Base-by-base conservation (phyloP, 108 stramenopile species). In the Epipyxis sp. region DNA sequence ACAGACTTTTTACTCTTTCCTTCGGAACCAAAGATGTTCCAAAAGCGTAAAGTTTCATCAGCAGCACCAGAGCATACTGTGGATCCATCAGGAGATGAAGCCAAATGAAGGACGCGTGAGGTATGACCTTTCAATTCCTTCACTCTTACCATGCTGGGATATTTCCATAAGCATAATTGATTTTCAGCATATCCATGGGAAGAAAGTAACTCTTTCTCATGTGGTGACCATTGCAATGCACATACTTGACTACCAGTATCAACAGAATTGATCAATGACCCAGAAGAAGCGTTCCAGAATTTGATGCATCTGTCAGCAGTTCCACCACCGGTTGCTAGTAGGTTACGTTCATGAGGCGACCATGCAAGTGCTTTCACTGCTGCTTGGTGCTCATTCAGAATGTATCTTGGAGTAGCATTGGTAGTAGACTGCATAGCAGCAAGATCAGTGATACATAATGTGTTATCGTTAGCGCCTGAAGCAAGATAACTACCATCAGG, bases 291-390 rank as follows among this genome's bases (percentile, higher is more conserved):
- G 84, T 99, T 97, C 98, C 98, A 99, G 79, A 96, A 95, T 89
- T 99, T 99, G 88, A 99, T 99, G 80, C 92, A 91, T 25, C 96
- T 85, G 88, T 99, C 98, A 30, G 96, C 95, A 20, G 98, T 97
- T 34, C 98, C 98, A 1, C 95, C 98, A 29, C 98, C 98, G 1
- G 93, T 90, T 0, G 98, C 98, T 54, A 99, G 90, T 13, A 95
- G 69, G 76, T 94, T 91, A 20, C 95, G 92, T 81, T 99, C 93
- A 79, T 92, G 92, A 13, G 98, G 98, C 80, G 93, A 97, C 98
- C 98, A 99, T 0, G 98, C 96, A 69, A 99, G 84, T 6, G 98
- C 96, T 86, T 97, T 97, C 74, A 99, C 98, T 0, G 98, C 96
- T 2, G 98, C 98, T 69, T 90, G 91, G 80, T 99, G 98, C 50